These are phyloP conservation scores for Cryptococcus amylolentus DNA, from an alignment of 1,284 basidiomycete genomes.

Conservation along the genomic window DNA sequence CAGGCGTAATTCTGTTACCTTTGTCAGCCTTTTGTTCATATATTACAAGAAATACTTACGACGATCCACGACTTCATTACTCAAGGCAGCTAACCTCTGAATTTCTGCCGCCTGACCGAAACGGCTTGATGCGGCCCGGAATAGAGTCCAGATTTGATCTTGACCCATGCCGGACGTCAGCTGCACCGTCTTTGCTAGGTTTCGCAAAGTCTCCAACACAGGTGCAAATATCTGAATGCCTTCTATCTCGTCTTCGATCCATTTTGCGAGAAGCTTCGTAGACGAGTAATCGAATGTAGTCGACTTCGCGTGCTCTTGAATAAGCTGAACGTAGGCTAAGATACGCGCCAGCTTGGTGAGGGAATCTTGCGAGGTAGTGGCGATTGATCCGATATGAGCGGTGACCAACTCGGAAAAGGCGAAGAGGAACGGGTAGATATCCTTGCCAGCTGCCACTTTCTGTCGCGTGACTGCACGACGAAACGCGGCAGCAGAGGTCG, in stretches of 20 bases:
- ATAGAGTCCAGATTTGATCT: conserved; percentile 50
- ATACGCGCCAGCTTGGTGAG: conserved; percentile 17
- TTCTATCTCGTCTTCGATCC: conserved; percentile 40
- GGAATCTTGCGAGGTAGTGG: background rate
- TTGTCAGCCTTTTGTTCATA: background rate
- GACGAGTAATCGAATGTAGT: conserved; percentile 51
- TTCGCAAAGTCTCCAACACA: conserved; percentile 9
- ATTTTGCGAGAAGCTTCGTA: conserved; percentile 48
- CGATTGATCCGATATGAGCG: conserved; percentile 10
- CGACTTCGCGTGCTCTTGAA: conserved; percentile 37
- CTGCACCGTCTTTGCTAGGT: conserved; percentile 37
- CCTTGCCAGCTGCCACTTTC: conserved; percentile 29
- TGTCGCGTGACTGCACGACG: conserved; percentile 22
- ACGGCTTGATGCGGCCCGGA: conserved; percentile 21
- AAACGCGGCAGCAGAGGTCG: conserved; percentile 21
- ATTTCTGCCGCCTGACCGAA: background rate
- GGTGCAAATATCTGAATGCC: conserved; percentile 9
- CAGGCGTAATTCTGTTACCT: conserved; percentile 2
- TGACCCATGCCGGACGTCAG: conserved; percentile 49
- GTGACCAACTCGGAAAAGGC: conserved; percentile 20
- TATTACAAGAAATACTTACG: conserved; percentile 1
- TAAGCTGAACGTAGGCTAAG: conserved; percentile 19
- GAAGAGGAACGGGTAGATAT: conserved; percentile 31
- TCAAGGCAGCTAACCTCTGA: conserved; percentile 1
- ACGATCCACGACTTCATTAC: conserved; percentile 3